These are phyloP conservation scores for Chiua sp. DNA, from an alignment of 1,284 basidiomycete species.

Conservation along the genomic window DNA sequence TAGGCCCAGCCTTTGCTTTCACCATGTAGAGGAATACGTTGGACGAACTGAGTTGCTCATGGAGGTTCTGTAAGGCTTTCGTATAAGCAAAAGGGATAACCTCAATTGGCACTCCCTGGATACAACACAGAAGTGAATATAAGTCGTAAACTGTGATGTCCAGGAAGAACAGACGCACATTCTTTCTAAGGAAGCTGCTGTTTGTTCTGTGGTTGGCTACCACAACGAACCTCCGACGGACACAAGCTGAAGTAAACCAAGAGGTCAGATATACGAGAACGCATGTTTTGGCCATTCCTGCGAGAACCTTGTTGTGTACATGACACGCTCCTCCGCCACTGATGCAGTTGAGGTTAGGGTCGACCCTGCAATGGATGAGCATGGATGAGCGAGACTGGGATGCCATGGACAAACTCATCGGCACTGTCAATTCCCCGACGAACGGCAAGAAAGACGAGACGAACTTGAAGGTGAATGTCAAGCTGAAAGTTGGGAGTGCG, in stretches of 20 bases:
- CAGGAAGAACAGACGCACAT: constrained; percentile 54
- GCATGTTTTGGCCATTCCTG: constrained; percentile 91
- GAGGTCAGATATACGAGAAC: background rate
- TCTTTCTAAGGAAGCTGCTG: constrained; percentile 80
- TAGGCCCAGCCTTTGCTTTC: constrained; percentile 86
- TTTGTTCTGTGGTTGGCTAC: constrained; percentile 98
- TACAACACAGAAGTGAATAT: background rate
- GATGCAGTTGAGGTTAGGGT: constrained; percentile 89
- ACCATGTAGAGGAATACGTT: constrained; percentile 87
- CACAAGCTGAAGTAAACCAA: constrained; percentile 7
- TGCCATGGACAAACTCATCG: constrained; percentile 79
- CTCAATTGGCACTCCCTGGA: constrained; percentile 93
- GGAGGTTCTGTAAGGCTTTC: constrained; percentile 78
- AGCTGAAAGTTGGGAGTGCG: too few relatives aligned
- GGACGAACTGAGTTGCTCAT: constrained; percentile 66
- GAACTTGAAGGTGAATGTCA: too few relatives aligned
- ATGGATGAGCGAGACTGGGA: constrained; percentile 30
- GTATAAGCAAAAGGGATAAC: constrained; percentile 97
- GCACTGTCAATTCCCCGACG: constrained; percentile 72
- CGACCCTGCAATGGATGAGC: constrained; percentile 65
- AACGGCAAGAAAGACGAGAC: constrained; percentile 37
- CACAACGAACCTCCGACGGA: constrained; percentile 74
- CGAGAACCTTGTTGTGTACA: constrained; percentile 95
- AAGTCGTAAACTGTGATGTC: background rate
- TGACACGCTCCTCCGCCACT: constrained; percentile 96